These are phyloP conservation scores for Metarhizium brunneum DNA, from an alignment of 2,329 filamentous ascomycete species.

Conservation along the genomic window DNA sequence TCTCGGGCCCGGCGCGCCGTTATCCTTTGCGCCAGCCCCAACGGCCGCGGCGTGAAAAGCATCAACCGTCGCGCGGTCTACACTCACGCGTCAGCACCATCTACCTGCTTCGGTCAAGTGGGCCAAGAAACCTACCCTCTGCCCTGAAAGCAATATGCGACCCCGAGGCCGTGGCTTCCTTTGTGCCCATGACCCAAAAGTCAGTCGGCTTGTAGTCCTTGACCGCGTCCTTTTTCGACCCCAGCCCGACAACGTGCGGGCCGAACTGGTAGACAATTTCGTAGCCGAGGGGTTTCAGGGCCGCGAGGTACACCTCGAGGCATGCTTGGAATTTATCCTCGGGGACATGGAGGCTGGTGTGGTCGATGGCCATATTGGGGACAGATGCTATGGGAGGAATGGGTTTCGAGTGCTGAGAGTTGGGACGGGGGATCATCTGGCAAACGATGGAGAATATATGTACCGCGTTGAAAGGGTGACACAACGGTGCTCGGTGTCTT, in stretches of 20 bases:
- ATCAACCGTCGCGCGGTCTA: conserved; percentile 32
- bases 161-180: conserved; percentile 6
- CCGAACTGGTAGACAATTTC: conserved; percentile 16
- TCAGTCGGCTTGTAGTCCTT: conserved; percentile 11
- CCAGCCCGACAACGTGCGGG: conserved; percentile 22
- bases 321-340: conserved; percentile 17
- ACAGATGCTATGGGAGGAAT: too few species aligned
- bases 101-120: neutral
- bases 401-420: too few species aligned
- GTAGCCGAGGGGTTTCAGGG: conserved; percentile 28
- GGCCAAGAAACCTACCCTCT: conserved; percentile 14
- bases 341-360: conserved; percentile 22
- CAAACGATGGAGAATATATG: neutral
- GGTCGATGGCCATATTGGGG: conserved; percentile 24
- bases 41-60: conserved; percentile 32
- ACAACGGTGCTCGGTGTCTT: neutral
- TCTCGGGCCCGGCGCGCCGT: conserved; percentile 37
- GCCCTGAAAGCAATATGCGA: conserved; percentile 23
- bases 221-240: conserved; percentile 10
- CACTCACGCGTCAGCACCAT: neutral
- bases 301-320: conserved; percentile 24
- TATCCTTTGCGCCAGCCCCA: conserved; percentile 34
- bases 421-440: too few species aligned
- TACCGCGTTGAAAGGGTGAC: neutral
- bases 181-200: conserved; percentile 21